Evolutionary conservation across 352 stramenopile species (phyloP).

Genomic region (Phytopythium montanum): DNA sequence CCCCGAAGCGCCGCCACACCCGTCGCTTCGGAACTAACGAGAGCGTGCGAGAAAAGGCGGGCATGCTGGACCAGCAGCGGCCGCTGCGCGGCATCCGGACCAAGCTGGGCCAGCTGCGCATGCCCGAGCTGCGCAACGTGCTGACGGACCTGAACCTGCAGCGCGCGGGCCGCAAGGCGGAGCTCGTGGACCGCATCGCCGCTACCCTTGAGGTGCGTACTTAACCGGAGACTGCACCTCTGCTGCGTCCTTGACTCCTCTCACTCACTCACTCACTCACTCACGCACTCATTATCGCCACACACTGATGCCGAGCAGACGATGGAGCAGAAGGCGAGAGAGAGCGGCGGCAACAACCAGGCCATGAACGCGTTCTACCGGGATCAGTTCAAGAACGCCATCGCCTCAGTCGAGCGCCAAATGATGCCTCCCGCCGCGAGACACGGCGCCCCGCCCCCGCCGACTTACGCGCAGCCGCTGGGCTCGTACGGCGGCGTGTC

Average conservation of each 20-base stretch:
- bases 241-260: not conserved
- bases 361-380: slow-evolving; percentile 5
- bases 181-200: slow-evolving; percentile 77
- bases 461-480: not conserved
- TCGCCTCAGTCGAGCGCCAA: not conserved
- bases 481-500: not conserved
- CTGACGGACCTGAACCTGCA: slow-evolving; percentile 63
- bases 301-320: slow-evolving; percentile 8
- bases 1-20: too few species aligned
- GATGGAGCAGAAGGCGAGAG: slow-evolving; percentile 18
- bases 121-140: slow-evolving; percentile 75
- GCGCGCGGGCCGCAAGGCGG: slow-evolving; percentile 69
- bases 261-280: not conserved
- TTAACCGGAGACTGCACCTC: too few species aligned
- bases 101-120: slow-evolving; percentile 52
- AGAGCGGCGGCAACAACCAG: not conserved
- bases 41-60: not conserved
- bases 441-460: not conserved
- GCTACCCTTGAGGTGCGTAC: slow-evolving; percentile 53
- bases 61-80: slow-evolving; percentile 24
- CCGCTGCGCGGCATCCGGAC: slow-evolving; percentile 43
- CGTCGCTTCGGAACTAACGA: too few species aligned
- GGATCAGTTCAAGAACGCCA: slow-evolving; percentile 5
- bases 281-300: not conserved
- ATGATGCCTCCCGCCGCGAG: not conserved